phyloP scores from a whole-genome alignment of 1,139 yeast species.

The Lodderomyces jiufengensis region DNA sequence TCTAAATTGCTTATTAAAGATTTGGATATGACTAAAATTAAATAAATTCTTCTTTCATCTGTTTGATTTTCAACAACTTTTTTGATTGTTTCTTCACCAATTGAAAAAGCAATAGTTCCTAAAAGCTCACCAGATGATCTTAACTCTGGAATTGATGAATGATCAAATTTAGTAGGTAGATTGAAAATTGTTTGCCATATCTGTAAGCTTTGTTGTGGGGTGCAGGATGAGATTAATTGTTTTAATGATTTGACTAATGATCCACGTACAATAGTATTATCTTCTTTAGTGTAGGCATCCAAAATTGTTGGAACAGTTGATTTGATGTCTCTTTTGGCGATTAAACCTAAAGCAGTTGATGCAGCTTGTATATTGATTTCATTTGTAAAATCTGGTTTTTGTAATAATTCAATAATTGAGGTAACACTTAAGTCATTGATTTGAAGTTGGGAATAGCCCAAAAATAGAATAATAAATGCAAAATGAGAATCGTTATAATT shows the following conservation, averaged over 20 bases:
- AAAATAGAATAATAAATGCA: constrained; percentile 33
- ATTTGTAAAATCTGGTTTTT: constrained; percentile 19
- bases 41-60: constrained; percentile 24
- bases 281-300: constrained; percentile 11
- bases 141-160: constrained; percentile 19
- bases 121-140: constrained; percentile 32
- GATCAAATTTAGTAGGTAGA: constrained; percentile 14
- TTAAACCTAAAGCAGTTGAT: constrained; percentile 52
- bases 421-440: constrained; percentile 8
- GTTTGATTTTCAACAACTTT: constrained; percentile 13
- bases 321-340: constrained; percentile 17
- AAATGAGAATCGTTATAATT: constrained; percentile 18
- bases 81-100: constrained; percentile 16
- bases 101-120: constrained; percentile 21
- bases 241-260: constrained; percentile 35
- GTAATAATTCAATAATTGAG: constrained; percentile 10
- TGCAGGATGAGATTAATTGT: constrained; percentile 12
- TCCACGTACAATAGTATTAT: constrained; percentile 15
- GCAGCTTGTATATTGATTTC: constrained; percentile 43
- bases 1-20: constrained; percentile 24
- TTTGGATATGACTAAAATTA: constrained; percentile 33
- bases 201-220: constrained; percentile 10
- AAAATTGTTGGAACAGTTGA: constrained; percentile 8
- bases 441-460: constrained; percentile 53
- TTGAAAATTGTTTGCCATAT: constrained; percentile 20